Evolutionary conservation across 2,329 filamentous ascomycete species (phyloP).

Genomic region (Trichoderma semiorbis): DNA sequence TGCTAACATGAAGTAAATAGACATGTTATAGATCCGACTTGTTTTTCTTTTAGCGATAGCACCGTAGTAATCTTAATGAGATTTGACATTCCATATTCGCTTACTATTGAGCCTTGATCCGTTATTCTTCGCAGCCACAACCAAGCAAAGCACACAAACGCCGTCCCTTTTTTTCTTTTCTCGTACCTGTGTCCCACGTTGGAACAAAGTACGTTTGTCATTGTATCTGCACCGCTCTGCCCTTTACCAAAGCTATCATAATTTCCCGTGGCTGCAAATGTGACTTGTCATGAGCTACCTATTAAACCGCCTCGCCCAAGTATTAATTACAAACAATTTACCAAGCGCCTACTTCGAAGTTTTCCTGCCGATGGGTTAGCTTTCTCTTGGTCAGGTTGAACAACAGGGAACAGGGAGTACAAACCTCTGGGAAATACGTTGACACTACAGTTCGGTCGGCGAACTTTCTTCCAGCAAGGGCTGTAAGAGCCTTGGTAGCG

Average conservation of each 20-base stretch:
- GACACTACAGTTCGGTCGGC: constrained; percentile 93
- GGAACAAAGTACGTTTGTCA: constrained; percentile 10
- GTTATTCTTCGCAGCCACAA: constrained; percentile 5
- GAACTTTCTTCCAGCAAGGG: constrained; percentile 94
- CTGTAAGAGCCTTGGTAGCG: constrained; percentile 78
- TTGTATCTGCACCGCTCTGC: neutral
- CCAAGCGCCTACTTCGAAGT: constrained; percentile 90
- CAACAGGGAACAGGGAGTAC: constrained; percentile 19
- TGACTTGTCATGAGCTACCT: neutral
- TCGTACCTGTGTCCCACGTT: constrained; percentile 22
- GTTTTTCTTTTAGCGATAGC: neutral
- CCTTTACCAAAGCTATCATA: constrained; percentile 15
- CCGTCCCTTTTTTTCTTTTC: constrained; percentile 7
- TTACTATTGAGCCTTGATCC: constrained; percentile 5
- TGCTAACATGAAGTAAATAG: constrained; percentile 10
- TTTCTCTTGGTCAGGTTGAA: neutral
- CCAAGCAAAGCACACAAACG: constrained; percentile 1
- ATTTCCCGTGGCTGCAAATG: constrained; percentile 10
- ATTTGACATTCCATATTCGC: constrained; percentile 16
- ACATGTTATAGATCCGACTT: neutral
- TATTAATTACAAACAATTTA: constrained; percentile 40
- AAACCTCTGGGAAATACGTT: constrained; percentile 91
- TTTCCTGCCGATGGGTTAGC: constrained; percentile 62
- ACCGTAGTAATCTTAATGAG: constrained; percentile 15
- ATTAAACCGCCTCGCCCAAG: constrained; percentile 15